Base-by-base conservation (phyloP, 148 eudicot genomes). In the Diospyros lotus region DNA sequence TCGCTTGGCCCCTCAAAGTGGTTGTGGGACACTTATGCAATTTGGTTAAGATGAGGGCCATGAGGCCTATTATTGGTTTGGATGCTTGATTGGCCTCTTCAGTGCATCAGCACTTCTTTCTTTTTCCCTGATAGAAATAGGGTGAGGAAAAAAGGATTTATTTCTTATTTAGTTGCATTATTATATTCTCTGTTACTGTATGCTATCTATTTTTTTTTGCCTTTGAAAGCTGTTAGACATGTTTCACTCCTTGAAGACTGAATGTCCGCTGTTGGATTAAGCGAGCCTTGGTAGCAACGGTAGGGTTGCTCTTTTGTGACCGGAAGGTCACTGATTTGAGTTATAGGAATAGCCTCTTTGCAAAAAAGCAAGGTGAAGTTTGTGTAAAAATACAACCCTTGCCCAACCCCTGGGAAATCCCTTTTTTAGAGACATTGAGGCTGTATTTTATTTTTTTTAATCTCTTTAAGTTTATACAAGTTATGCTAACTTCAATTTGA, bases 401-500 rank as follows among this genome's bases (percentile, higher is more conserved):
- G 28, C 28, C 28, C 28, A 28, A 28, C 28, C 28, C 28, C 44
- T 52, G 28, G 10, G 43, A 7, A 40, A 11, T 46, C 58, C 58
- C 41, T 17, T 76, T 48, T 70, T 42, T 56, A 38, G 70, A 69
- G 63, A 17, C 38, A 52, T 52, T 52, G 11, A 52, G 54, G 9
- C 56, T 39, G 48, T 5, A 41, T 52, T 2, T 52, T 71, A 15
- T 52, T 5, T 18, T 63, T 70, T 9, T 4, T 28, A 28, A 28
- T 28, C 28, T 28, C 28, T 28, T 28, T 28, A 28, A 28, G 28
- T 28, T 28, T 28, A 60, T 28, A 41, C 61, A 55, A 64, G 61
- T 40, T 38, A 63, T 43, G 58, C 48, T 44, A 28, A 66, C 44
- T 65, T 68, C 40, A 62, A 61, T 63, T 60, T 77, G 69, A 51